These are phyloP conservation scores for Glaciozyma antarctica DNA, from an alignment of 768 basidiomycete genomes.

Conservation along the genomic window DNA sequence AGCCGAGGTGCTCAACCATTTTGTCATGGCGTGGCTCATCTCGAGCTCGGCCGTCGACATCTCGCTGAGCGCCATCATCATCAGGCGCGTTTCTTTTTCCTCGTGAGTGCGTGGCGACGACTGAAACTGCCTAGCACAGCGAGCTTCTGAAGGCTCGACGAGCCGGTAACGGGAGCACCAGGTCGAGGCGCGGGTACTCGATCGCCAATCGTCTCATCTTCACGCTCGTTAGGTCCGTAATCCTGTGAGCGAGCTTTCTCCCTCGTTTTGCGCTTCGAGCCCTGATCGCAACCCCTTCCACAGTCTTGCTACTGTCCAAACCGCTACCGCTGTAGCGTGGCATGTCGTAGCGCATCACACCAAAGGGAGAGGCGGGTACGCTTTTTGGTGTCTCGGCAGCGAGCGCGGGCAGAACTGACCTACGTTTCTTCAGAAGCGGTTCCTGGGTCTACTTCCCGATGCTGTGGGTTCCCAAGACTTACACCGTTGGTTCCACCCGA, in stretches of 20 bases:
- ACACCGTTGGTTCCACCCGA: background rate
- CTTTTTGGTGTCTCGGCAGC: background rate
- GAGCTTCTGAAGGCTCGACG: background rate
- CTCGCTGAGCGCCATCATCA: background rate
- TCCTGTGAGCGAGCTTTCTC: background rate
- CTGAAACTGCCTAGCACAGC: background rate
- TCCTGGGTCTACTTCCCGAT: conserved; percentile 6
- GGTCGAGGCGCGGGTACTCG: background rate
- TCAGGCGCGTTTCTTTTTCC: background rate
- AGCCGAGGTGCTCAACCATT: background rate
- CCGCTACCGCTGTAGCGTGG: background rate
- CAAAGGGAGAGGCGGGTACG: background rate
- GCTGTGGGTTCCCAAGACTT: background rate
- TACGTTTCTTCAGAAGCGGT: background rate
- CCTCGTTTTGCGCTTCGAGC: background rate
- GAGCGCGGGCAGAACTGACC: background rate
- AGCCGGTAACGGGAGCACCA: background rate
- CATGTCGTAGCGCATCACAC: background rate
- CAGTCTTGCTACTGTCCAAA: background rate
- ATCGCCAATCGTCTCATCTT: background rate
- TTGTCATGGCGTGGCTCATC: background rate
- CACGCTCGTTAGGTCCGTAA: background rate
- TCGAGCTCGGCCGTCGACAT: background rate
- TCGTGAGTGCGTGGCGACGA: background rate
- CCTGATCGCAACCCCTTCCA: background rate